These are phyloP conservation scores for Penicillium polonicum DNA, from an alignment of 2,329 filamentous ascomycete species.

Conservation along the genomic window DNA sequence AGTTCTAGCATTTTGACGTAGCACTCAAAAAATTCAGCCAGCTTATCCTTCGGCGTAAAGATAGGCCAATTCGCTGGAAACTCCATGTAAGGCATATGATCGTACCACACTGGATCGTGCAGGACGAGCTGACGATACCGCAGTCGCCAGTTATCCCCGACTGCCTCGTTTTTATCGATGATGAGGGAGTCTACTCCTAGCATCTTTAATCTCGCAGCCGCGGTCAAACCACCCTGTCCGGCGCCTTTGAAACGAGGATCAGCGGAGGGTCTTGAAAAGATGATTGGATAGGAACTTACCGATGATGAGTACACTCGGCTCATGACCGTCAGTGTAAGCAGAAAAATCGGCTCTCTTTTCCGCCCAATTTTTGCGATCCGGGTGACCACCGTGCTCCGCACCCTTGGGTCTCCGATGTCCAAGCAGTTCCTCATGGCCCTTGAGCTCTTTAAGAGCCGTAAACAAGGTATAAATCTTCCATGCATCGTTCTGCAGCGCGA, in stretches of 20 bases:
- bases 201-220: constrained; percentile 43
- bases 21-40: constrained; percentile 66
- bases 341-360: not conserved
- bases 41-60: constrained; percentile 71
- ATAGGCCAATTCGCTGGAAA: constrained; percentile 67
- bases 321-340: not conserved
- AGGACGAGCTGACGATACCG: constrained; percentile 34
- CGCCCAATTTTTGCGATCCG: not conserved
- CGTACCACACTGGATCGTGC: constrained; percentile 16
- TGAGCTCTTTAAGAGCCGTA: not conserved
- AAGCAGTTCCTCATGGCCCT: not conserved
- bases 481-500: not conserved
- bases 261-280: not conserved
- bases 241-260: not conserved
- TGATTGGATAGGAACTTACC: not conserved
- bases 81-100: constrained; percentile 59
- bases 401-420: not conserved
- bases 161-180: constrained; percentile 57
- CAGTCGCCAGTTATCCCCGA: constrained; percentile 66
- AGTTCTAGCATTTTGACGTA: constrained; percentile 53
- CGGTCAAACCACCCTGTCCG: not conserved
- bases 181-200: constrained; percentile 56
- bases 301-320: not conserved
- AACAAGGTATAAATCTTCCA: not conserved
- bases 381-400: not conserved